Base-by-base conservation (phyloP, 805 yeast species). In the Tetrapisispora arboricola region DNA sequence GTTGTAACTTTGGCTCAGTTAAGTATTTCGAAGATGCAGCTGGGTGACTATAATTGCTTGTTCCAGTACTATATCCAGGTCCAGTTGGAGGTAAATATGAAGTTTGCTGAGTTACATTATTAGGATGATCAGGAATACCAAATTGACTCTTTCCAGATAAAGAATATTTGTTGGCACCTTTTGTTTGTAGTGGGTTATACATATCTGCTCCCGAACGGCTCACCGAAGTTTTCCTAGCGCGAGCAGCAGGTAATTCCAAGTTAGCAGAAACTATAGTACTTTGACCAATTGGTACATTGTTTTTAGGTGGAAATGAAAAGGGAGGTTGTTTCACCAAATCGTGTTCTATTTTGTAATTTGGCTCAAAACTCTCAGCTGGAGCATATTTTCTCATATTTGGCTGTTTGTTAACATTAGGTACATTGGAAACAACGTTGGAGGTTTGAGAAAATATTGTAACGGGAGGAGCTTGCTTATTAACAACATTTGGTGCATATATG, bases 121-220 rank as follows among this genome's bases (percentile, higher is more conserved):
- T 18, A 12, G 19, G 26, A 3, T 36, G 16, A 17, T 17, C 26
- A 16, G n/a, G 29, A 18, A 22, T 28, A n/a, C 26, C 32, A 21
- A 16, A 49, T 30, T 57, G 61, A 22, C 61, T 60, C 27, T 55
- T 58, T n/a, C 53, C 60, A 6, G 58, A 63, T 11, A 15, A 16
- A 16, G 71, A 71, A 52, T 67, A 66, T 41, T 54, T 66, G 0
- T 67, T 52, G 10, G 61, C 56, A 33, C 47, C 44, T 27, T 50
- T 57, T 32, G 43, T 50, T 29, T 50, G 50, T 20, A 49, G 50
- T 24, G 65, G 65, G 0, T 57, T 52, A 40, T 61, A 60, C 10
- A 53, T 51, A 39, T 58, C 58, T 3, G 65, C 60, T 25, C 51
- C 53, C 4, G 62, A 54, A 19, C 62, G 51, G 3, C 58, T 59